Percentiles rank a stretch among this genome's conserved stretches.
phyloP scores from a whole-genome alignment of 108 stramenopile genomes.

The Poteriospumella lacustris region DNA sequence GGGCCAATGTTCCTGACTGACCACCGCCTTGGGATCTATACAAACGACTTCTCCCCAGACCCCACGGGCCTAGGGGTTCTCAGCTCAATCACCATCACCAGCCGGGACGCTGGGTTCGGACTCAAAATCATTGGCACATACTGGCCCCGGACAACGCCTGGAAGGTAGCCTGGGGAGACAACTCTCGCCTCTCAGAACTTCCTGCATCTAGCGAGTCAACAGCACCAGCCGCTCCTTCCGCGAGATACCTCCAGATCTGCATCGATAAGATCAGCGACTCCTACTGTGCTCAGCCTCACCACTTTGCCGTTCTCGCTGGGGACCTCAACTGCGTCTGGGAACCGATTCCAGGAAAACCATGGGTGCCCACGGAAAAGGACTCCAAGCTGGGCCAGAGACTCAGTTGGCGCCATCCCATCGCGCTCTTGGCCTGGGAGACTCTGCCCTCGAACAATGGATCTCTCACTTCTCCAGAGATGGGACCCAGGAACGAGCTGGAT shows the following conservation, averaged over 20 bases:
- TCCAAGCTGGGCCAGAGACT: background rate
- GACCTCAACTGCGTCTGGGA: constrained; percentile 1
- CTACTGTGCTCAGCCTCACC: background rate
- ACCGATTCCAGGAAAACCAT: background rate
- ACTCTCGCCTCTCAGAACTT: background rate
- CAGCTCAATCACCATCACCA: constrained; percentile 2
- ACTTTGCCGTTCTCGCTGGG: background rate
- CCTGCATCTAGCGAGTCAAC: background rate
- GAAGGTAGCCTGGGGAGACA: background rate
- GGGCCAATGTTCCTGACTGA: background rate
- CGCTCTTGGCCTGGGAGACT: background rate
- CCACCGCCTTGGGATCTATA: background rate
- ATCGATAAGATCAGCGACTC: constrained; percentile 2
- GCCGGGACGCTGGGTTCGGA: background rate
- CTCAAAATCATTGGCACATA: background rate
- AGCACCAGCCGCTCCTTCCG: background rate
- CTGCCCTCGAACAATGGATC: background rate
- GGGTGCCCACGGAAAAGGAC: background rate
- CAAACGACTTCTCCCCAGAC: background rate
- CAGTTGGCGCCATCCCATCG: background rate
- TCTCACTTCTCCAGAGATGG: constrained; percentile 2
- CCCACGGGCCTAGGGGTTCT: background rate
- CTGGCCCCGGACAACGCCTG: background rate
- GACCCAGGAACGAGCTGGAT: background rate
- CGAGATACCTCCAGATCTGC: background rate